A percentile compares a stretch with the other conserved stretches of the same genome.
Evolutionary conservation across 345 rosid species (phyloP).

Genomic region (Trapa incisa): DNA sequence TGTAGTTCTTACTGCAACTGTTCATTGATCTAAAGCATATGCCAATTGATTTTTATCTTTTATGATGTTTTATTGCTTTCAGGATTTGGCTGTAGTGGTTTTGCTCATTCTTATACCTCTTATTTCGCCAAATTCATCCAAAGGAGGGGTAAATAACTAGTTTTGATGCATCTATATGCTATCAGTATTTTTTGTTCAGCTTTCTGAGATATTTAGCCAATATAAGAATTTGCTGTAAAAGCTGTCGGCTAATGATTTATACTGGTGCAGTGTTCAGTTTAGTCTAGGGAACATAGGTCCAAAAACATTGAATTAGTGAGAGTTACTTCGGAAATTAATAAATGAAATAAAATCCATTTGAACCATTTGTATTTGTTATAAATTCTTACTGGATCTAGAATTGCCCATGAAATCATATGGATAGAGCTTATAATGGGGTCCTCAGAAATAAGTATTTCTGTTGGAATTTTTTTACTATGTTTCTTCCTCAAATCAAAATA

Average conservation of each 20-base stretch:
- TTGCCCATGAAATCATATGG: too few species aligned
- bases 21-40: not conserved
- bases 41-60: not conserved
- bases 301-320: too few species aligned
- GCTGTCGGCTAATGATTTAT: not conserved
- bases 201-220: not conserved
- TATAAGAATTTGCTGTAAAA: not conserved
- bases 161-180: slow-evolving; percentile 5
- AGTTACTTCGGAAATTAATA: too few species aligned
- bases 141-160: slow-evolving; percentile 84
- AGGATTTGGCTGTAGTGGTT: slow-evolving; percentile 98
- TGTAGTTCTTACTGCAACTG: not conserved
- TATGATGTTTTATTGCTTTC: slow-evolving; percentile 13
- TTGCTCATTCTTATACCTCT: slow-evolving; percentile 96
- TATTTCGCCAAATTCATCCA: slow-evolving; percentile 91
- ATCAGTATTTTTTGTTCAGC: not conserved
- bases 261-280: not conserved
- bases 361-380: too few species aligned
- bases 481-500: not conserved
- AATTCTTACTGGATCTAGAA: too few species aligned
- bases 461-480: not conserved
- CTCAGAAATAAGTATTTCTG: too few species aligned
- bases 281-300: too few species aligned
- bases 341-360: too few species aligned
- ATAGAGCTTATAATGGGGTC: too few species aligned